phyloP scores from a whole-genome alignment of 73 alveolate genomes.

The Paramecium sonneborni region DNA sequence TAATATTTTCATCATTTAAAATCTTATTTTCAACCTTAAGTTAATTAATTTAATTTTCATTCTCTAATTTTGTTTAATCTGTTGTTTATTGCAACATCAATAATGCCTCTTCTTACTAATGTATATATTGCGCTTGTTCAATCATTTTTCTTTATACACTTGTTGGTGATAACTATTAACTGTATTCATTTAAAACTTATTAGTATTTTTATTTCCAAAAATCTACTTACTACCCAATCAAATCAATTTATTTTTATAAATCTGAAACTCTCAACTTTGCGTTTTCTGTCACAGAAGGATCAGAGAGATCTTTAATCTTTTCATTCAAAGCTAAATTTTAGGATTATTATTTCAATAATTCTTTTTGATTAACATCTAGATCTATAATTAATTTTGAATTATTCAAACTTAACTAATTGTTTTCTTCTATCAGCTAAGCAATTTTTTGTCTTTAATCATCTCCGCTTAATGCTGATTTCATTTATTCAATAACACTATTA shows the following conservation, averaged over 20 bases:
- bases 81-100: not conserved
- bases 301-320: not conserved
- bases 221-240: slow-evolving; percentile 20
- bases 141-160: not conserved
- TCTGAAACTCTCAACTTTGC: slow-evolving; percentile 23
- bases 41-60: not conserved
- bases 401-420: not conserved
- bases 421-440: not conserved
- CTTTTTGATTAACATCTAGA: not conserved
- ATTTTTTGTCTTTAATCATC: not conserved
- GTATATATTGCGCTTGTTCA: not conserved
- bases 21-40: not conserved
- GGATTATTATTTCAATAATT: not conserved
- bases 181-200: slow-evolving; percentile 9
- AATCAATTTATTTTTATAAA: not conserved
- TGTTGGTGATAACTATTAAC: slow-evolving; percentile 2
- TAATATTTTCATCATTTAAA: not conserved
- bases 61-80: not conserved
- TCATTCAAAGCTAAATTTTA: not conserved
- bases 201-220: slow-evolving; percentile 38
- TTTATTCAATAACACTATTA: not conserved
- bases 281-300: slow-evolving; percentile 21
- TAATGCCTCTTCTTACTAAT: slow-evolving; percentile 5
- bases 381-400: not conserved
- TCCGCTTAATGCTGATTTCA: slow-evolving; percentile 23